A percentile compares a stretch with the other conserved stretches of the same genome.
phyloP scores from a whole-genome alignment of 495 filamentous ascomycete species.

The Xanthoparmelia taractica region DNA sequence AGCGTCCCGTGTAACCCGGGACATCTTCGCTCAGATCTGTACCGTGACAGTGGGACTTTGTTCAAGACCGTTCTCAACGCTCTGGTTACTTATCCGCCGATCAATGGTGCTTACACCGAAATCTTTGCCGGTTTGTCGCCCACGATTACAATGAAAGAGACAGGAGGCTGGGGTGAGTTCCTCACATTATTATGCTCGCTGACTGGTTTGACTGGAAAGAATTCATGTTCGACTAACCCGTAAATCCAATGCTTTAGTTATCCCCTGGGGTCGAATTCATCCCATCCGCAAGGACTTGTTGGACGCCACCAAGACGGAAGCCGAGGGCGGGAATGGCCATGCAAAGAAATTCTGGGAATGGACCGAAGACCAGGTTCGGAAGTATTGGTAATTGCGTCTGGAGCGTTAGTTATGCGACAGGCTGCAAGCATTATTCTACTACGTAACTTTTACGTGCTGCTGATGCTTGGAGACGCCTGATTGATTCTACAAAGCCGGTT shows the following conservation, averaged over 20 bases:
- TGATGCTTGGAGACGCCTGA: too few species aligned
- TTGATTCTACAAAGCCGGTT: too few species aligned
- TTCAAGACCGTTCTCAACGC: slow-evolving; percentile 3
- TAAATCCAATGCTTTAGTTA: slow-evolving; percentile 1
- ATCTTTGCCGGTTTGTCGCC: slow-evolving; percentile 37
- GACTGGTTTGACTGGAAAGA: too few species aligned
- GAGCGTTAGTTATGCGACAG: too few species aligned
- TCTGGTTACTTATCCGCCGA: slow-evolving; percentile 20
- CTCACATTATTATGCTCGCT: neutral
- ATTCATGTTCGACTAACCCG: neutral
- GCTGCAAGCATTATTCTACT: too few species aligned
- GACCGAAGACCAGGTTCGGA: slow-evolving; percentile 35
- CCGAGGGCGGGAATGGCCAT: slow-evolving; percentile 37
- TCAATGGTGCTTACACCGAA: slow-evolving; percentile 33
- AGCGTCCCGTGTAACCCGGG: slow-evolving; percentile 36
- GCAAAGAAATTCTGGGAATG: slow-evolving; percentile 38
- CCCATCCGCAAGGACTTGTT: slow-evolving; percentile 28
- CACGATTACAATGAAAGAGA: neutral
- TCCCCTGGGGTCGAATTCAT: slow-evolving; percentile 12
- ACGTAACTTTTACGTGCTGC: too few species aligned
- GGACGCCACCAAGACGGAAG: slow-evolving; percentile 26
- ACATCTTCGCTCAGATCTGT: slow-evolving; percentile 29
- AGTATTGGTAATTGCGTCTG: neutral
- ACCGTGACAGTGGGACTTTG: too few species aligned
- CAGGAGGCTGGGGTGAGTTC: neutral